Conservation (phyloP, 2,329 filamentous ascomycete species). For the Chaetothyriales sp. region DNA sequence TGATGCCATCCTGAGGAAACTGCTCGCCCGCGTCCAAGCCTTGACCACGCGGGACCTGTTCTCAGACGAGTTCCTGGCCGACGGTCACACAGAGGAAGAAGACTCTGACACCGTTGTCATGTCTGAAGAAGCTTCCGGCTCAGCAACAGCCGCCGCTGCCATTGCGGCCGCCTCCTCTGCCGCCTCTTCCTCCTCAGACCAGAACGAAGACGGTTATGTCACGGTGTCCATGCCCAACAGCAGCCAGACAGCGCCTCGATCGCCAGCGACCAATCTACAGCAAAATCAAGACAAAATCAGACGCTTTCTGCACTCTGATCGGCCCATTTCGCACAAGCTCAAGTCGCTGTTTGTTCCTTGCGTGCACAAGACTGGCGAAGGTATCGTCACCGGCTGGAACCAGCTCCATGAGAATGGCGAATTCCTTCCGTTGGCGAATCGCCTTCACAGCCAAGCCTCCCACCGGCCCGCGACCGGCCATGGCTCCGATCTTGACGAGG, state of each 20-base stretch:
- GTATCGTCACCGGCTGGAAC: constrained; percentile 57
- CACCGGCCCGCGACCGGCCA: constrained; percentile 15
- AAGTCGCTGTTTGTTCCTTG: constrained; percentile 65
- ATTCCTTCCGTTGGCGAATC: constrained; percentile 10
- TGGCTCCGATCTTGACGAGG: constrained; percentile 13
- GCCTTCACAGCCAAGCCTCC: constrained; percentile 9
- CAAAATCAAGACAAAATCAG: constrained; percentile 21
- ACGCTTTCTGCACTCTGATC: constrained; percentile 31
- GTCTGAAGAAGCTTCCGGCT: constrained; percentile 46
- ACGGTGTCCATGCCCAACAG: constrained; percentile 72
- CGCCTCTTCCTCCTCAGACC: constrained; percentile 50
- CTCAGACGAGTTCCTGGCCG: constrained; percentile 32
- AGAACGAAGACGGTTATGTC: constrained; percentile 80
- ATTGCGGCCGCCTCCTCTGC: no score
- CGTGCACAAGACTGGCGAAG: constrained; percentile 44
- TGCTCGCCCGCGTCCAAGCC: constrained; percentile 59
- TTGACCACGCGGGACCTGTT: constrained; percentile 57
- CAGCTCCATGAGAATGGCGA: constrained; percentile 25
- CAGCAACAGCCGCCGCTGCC: constrained; percentile 50
- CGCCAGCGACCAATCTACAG: constrained; percentile 4
- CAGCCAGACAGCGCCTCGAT: constrained; percentile 22
- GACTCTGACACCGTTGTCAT: constrained; percentile 58
- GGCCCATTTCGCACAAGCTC: constrained; percentile 47
- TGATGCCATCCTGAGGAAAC: constrained; percentile 62
- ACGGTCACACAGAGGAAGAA: constrained; percentile 37